Evolutionary conservation across 1,284 basidiomycete species (phyloP), one percentile per base, ranked within the genome.

Genomic region (Ustilago xerochloae): DNA sequence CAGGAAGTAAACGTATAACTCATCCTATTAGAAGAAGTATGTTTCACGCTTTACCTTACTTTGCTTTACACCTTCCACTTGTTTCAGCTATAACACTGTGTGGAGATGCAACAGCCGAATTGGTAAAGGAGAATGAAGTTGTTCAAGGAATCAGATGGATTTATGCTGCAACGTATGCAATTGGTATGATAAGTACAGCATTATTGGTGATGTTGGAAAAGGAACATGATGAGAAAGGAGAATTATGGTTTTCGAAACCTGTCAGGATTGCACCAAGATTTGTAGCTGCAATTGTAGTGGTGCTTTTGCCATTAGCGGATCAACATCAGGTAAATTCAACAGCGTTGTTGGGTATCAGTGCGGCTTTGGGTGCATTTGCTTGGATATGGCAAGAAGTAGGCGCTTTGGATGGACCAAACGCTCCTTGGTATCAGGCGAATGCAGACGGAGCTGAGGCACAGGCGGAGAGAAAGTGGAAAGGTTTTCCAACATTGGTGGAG

Each of bases 331-430:
- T 64, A 28, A 65, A 68, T 22, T 63, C 61, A 20, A 72, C 64
- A 5, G 64, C 61, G 8, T 18, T 79, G 32, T 51, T 81, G 36
- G 79, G 68, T 33, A 56, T 74, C 5, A 59, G 77, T 1, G 69
- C 79, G 2, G 63, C 52, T 1, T 26, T 70, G 16, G 58, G 69
- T 8, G 61, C 62, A 1, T 50, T 51, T 6, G 50, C 65, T 4
- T 62, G 75, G 59, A 32, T 73, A 20, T 81, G 79, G 79, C 78
- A 81, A 36, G 62, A 65, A 43, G 7, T 79, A 15, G 65, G 61
- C 2, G 51, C 68, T 22, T 43, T 81, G n/a, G 78, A 81, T 47
- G 79, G 79, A 3, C 79, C 79, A 10, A 77, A 76, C 55, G 75
- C 75, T 4, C 66, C 71, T 13, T 68, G 71, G 59, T 70, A 79